These are phyloP conservation scores for Hortaea sp. DNA, from an alignment of 2,329 filamentous ascomycete species.

Conservation along the genomic window DNA sequence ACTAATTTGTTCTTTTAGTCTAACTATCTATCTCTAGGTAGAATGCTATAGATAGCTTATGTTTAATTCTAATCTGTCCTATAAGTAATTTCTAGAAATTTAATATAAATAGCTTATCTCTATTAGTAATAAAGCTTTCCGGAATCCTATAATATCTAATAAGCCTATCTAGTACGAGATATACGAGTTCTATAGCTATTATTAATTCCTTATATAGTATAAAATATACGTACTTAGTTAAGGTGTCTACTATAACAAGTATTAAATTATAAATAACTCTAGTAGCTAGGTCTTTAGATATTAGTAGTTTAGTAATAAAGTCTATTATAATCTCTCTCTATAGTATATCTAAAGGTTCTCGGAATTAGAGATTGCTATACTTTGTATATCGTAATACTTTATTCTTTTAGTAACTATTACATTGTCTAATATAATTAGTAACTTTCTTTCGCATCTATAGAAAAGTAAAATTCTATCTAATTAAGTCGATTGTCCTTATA, in stretches of 20 bases:
- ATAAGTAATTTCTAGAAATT: slow-evolving; percentile 10
- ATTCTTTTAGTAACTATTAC: slow-evolving; percentile 1
- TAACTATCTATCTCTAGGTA: slow-evolving; percentile 16
- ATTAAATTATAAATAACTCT: slow-evolving; percentile 8
- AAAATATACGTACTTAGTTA: slow-evolving; percentile 10
- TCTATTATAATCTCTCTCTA: slow-evolving; percentile 13
- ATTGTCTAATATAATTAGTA: slow-evolving; percentile 5
- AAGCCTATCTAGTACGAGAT: slow-evolving; percentile 11
- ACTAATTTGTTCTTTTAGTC: background rate
- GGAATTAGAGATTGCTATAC: slow-evolving; percentile 8
- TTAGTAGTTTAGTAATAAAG: slow-evolving; percentile 15
- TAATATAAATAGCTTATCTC: slow-evolving; percentile 13
- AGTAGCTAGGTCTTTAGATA: slow-evolving; percentile 3
- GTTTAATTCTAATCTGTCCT: slow-evolving; percentile 9
- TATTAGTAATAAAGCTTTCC: slow-evolving; percentile 12
- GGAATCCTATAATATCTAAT: slow-evolving; percentile 10
- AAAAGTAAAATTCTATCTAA: slow-evolving; percentile 4
- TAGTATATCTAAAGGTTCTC: slow-evolving; percentile 4
- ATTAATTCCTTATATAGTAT: slow-evolving; percentile 8
- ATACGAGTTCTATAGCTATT: slow-evolving; percentile 9
- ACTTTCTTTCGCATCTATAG: slow-evolving; percentile 3
- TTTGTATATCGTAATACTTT: slow-evolving; percentile 5
- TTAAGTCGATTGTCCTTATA: slow-evolving; percentile 1
- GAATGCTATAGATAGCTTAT: slow-evolving; percentile 16
- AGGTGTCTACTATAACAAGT: slow-evolving; percentile 13